These are phyloP conservation scores for Parsonsia alboflavescens DNA, from an alignment of 257 asterid species.

Conservation along the genomic window DNA sequence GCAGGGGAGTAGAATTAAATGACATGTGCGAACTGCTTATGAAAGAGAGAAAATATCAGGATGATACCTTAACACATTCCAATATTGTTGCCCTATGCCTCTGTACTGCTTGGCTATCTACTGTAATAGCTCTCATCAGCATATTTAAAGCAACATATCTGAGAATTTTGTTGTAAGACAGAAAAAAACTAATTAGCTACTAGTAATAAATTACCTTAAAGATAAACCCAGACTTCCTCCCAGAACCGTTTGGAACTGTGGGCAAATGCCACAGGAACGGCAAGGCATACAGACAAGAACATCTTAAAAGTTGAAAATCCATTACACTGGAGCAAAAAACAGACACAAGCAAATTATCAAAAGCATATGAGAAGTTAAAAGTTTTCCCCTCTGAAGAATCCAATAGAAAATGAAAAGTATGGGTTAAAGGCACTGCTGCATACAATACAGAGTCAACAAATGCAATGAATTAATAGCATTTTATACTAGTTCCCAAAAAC, in stretches of 20 bases:
- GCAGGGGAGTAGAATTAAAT: slow-evolving; percentile 4
- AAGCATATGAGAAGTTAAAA: not conserved
- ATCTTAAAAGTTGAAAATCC: not conserved
- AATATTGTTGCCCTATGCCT: slow-evolving; percentile 94
- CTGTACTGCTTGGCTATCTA: slow-evolving; percentile 97
- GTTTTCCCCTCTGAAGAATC: not conserved
- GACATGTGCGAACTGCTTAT: not conserved
- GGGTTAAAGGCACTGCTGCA: not conserved
- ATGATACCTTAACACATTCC: slow-evolving; percentile 91
- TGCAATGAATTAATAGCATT: not conserved
- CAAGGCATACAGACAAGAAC: not conserved
- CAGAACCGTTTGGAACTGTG: not conserved
- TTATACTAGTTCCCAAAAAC: not conserved
- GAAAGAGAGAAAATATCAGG: not conserved
- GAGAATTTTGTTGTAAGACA: slow-evolving; percentile 30
- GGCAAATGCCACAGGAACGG: not conserved
- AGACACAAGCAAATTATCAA: not conserved
- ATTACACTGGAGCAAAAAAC: not conserved
- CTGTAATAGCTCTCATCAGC: slow-evolving; percentile 91
- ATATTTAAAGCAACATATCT: slow-evolving; percentile 97
- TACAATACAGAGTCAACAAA: not conserved
- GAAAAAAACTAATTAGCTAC: slow-evolving; percentile 6
- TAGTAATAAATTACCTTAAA: slow-evolving; percentile 10
- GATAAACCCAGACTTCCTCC: not conserved
- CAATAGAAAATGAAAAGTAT: not conserved